These are phyloP conservation scores for Teunomyces aglyptinius DNA, from an alignment of 805 yeast species.

Conservation along the genomic window DNA sequence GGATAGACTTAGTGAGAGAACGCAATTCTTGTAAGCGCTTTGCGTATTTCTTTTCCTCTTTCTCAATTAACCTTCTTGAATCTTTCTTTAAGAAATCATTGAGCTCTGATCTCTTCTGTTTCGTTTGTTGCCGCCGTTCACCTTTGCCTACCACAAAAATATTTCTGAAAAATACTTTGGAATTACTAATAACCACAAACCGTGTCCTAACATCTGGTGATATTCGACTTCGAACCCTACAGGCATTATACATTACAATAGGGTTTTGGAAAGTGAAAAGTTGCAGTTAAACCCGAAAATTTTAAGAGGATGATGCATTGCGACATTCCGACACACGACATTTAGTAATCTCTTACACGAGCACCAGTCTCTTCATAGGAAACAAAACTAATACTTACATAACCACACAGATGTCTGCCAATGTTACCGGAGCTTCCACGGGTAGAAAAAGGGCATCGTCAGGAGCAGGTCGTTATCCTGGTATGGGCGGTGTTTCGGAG, in stretches of 20 bases:
- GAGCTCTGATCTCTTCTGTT: constrained; percentile 1
- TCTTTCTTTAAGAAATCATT: constrained; percentile 17
- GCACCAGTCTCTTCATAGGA: neutral
- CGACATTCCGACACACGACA: constrained; percentile 4
- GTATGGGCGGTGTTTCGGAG: constrained; percentile 21
- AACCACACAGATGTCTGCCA: constrained; percentile 2
- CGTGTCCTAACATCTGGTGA: neutral
- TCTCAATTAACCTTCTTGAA: constrained; percentile 14
- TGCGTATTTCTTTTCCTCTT: constrained; percentile 22
- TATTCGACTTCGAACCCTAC: neutral
- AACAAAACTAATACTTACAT: neutral
- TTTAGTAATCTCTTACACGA: neutral
- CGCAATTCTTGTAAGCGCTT: constrained; percentile 27
- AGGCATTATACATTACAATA: neutral
- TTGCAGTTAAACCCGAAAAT: neutral
- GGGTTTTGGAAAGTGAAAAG: neutral
- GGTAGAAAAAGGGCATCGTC: constrained; percentile 19
- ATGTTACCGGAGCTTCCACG: constrained; percentile 1
- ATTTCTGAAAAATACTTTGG: neutral
- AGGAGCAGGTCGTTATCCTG: constrained; percentile 16
- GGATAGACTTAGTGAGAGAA: constrained; percentile 19
- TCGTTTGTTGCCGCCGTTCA: neutral
- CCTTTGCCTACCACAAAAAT: constrained; percentile 2
- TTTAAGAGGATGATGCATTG: constrained; percentile 1
- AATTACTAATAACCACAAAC: neutral